These are phyloP conservation scores for Isochrysis galbana DNA, from an alignment of 78 protist species.

Conservation along the genomic window DNA sequence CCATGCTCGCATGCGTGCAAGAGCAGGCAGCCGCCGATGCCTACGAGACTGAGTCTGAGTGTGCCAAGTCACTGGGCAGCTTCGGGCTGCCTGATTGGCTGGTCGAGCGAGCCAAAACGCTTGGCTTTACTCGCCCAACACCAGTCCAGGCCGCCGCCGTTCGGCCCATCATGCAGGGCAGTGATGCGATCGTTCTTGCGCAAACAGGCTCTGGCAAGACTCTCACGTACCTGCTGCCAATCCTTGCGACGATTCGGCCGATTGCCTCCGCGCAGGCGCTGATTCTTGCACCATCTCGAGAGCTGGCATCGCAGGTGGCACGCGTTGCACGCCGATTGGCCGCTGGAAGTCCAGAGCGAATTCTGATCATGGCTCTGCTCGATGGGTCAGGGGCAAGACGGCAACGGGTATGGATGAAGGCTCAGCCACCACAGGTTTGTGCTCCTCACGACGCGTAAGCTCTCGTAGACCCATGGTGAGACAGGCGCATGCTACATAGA, in stretches of 20 bases:
- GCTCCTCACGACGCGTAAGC: too few species aligned
- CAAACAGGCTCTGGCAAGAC: constrained; percentile 93
- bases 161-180: not conserved
- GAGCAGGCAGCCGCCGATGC: too few species aligned
- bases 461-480: too few species aligned
- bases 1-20: too few species aligned
- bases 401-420: not conserved
- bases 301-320: constrained; percentile 37
- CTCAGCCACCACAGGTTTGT: constrained; percentile 6
- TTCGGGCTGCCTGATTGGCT: not conserved
- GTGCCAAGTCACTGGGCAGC: too few species aligned
- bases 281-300: constrained; percentile 84
- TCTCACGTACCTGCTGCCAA: constrained; percentile 93
- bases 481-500: too few species aligned
- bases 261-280: constrained; percentile 60
- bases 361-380: not conserved
- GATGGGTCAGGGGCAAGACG: not conserved
- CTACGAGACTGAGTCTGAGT: too few species aligned
- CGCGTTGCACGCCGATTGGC: not conserved
- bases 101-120: not conserved
- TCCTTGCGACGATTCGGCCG: constrained; percentile 54
- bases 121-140: not conserved
- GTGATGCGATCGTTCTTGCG: not conserved
- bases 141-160: not conserved
- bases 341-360: not conserved